Evolutionary conservation across 257 asterid genomes (phyloP), one percentile per base, ranked within the genome.

Genomic region (Fraxinus quadrangulata): DNA sequence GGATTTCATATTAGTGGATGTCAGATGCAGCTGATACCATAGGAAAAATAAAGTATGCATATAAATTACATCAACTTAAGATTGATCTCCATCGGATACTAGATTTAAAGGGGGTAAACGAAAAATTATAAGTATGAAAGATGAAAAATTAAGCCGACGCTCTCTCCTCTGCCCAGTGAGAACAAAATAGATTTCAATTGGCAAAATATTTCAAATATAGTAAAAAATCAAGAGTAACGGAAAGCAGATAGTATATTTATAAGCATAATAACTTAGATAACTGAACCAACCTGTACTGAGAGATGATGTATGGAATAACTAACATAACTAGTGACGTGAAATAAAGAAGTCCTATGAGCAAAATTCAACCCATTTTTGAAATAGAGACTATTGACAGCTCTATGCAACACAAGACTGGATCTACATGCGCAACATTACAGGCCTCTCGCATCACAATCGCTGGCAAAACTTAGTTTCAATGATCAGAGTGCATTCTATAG

Each of bases 311-410:
- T 4, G 16, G 33, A 66, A 42, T 2, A 24, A 67, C 51, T 61
- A 12, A 72, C 30, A 78, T n/a, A 28, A 28, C 42, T 45, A 72
- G 19, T 71, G 56, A 74, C 49, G 2, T 16, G 47, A 73, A 73
- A n/a, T n/a, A 54, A 9, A 28, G 69, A 63, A 30, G 68, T 1
- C 12, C 63, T 45, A 72, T 12, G 40, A 8, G 56, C 19, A 42
- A 5, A 73, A 49, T 10, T 5, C 30, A 12, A 70, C 31, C 1
- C 24, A 12, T 47, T 65, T 31, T 33, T 36, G 74, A 70, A 63
- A 69, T 68, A 63, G 47, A 77, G 78, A 42, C 63, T 39, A 67
- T 28, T 40, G 6, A 26, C 67, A 59, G 74, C 61, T 51, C 45
- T 31, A 30, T 13, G 24, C 59, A 49, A 3, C 10, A 19, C n/a